Percentiles rank a stretch among this genome's conserved stretches.
phyloP scores from a whole-genome alignment of 2,329 filamentous ascomycete species.

The Fusarium verticillioides region DNA sequence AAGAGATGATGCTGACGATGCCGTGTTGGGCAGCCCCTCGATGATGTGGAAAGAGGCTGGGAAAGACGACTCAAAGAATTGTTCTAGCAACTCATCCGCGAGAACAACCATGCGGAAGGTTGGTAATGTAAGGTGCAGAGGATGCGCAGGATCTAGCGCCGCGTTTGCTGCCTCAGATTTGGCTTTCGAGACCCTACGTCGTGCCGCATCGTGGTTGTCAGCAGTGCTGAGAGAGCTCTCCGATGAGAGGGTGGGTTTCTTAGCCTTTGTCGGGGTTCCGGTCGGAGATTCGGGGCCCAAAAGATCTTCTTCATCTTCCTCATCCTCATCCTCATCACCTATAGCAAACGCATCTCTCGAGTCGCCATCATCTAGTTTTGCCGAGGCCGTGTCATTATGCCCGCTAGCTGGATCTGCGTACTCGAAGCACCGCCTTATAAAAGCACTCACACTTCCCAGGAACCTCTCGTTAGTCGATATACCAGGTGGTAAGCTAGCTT shows the following conservation, averaged over 20 bases:
- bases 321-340: conserved; percentile 80
- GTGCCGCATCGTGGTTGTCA: conserved; percentile 30
- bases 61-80: conserved; percentile 97
- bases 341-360: conserved; percentile 73
- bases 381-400: conserved; percentile 53
- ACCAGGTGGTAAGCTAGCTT: conserved; percentile 57
- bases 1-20: conserved; percentile 67
- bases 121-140: conserved; percentile 93
- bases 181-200: conserved; percentile 66
- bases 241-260: conserved; percentile 56
- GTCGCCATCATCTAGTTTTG: conserved; percentile 33
- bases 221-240: conserved; percentile 44
- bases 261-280: conserved; percentile 55
- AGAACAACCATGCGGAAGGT: conserved; percentile 99
- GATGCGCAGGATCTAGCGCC: conserved; percentile 91
- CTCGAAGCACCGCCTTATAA: conserved; percentile 96
- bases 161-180: conserved; percentile 84
- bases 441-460: conserved; percentile 90
- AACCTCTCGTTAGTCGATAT: conserved; percentile 85
- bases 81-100: conserved; percentile 92
- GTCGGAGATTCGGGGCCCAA: conserved; percentile 66
- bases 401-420: conserved; percentile 89
- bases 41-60: conserved; percentile 91
- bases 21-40: conserved; percentile 62
- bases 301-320: conserved; percentile 73